Conservation (phyloP, 106 monocot species). For the Gastrodia elata region DNA sequence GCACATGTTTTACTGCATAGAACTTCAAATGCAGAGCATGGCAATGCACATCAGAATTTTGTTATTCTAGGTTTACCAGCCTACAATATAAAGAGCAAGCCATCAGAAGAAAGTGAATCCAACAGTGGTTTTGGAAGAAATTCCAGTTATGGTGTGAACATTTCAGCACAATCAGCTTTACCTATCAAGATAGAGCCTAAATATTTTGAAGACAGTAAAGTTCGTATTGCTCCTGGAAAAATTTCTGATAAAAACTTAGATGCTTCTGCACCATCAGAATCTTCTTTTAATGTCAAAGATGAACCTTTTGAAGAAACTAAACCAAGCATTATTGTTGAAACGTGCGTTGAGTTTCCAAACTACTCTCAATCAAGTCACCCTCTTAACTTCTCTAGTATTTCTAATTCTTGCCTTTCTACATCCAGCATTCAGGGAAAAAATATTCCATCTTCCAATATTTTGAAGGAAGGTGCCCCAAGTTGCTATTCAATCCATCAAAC, state of each 20-base stretch:
- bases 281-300: constrained; percentile 9
- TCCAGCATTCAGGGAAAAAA: neutral
- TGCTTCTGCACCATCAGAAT: neutral
- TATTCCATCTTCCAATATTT: neutral
- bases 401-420: neutral
- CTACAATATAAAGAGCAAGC: neutral
- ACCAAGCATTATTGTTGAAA: neutral
- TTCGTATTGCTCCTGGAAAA: neutral
- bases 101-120: neutral
- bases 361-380: neutral
- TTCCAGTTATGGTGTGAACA: neutral
- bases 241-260: neutral
- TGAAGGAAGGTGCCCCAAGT: neutral
- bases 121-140: neutral
- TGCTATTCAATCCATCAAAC: neutral
- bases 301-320: constrained; percentile 18
- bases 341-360: neutral
- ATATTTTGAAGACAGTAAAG: constrained; percentile 1
- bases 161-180: neutral
- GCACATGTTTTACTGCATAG: constrained; percentile 1
- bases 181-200: constrained; percentile 1
- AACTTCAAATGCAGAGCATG: neutral
- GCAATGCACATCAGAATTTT: neutral
- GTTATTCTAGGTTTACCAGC: constrained; percentile 10
- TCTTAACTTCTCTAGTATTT: neutral